Conservation (phyloP, 1,284 basidiomycete genomes). For the Ceratorhiza oryzae-sativae region DNA sequence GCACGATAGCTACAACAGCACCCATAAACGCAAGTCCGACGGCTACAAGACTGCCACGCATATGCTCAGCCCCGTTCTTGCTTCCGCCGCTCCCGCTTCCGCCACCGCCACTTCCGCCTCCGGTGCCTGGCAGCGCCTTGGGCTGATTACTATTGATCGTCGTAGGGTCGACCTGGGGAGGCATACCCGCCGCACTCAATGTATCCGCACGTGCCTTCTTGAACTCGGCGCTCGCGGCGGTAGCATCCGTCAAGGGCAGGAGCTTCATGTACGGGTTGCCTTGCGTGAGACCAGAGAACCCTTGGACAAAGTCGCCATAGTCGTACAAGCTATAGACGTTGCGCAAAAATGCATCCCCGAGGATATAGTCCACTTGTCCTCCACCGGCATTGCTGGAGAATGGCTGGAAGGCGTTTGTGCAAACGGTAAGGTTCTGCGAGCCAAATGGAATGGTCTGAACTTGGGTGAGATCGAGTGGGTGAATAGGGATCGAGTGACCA, state of each 20-base stretch:
- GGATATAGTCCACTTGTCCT: slow-evolving; percentile 30
- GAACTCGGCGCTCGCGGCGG: slow-evolving; percentile 34
- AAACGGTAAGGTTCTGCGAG: slow-evolving; percentile 6
- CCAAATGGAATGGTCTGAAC: slow-evolving; percentile 9
- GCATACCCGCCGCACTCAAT: slow-evolving; percentile 30
- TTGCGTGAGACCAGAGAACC: slow-evolving; percentile 11
- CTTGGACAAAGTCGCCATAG: slow-evolving; percentile 31
- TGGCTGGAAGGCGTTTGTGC: slow-evolving; percentile 20
- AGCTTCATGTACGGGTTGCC: slow-evolving; percentile 35
- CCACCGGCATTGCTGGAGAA: slow-evolving; percentile 33
- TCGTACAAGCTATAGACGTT: slow-evolving; percentile 32
- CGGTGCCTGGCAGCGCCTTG: slow-evolving; percentile 16
- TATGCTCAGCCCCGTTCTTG: background rate
- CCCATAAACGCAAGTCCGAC: background rate
- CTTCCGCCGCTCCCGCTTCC: background rate
- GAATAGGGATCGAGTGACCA: slow-evolving; percentile 27
- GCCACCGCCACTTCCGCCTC: slow-evolving; percentile 7
- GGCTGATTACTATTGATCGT: slow-evolving; percentile 24
- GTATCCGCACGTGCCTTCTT: slow-evolving; percentile 25
- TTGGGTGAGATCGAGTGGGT: slow-evolving; percentile 31
- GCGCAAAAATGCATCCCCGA: slow-evolving; percentile 32
- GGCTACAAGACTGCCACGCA: background rate
- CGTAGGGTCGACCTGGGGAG: slow-evolving; percentile 23
- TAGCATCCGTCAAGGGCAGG: slow-evolving; percentile 29
- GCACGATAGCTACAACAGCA: background rate